Conservation (phyloP, 352 stramenopile species). For the Pythium aphanidermatum region DNA sequence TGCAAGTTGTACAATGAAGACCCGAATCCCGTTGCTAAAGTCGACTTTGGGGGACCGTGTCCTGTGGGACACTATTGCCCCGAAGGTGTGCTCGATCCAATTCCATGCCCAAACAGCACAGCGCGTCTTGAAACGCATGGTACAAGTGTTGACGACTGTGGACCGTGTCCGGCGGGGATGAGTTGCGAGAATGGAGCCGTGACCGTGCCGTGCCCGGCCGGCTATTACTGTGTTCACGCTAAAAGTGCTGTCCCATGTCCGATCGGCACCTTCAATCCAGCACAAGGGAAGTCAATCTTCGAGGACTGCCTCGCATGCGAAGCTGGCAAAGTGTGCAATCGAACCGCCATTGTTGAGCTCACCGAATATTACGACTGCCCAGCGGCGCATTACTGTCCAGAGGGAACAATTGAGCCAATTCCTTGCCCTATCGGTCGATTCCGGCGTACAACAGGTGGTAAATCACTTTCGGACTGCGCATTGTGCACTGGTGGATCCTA, state of each 20-base stretch:
- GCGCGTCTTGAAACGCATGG: slow-evolving; percentile 48
- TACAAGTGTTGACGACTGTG: slow-evolving; percentile 52
- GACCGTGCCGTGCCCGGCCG: slow-evolving; percentile 56
- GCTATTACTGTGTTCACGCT: slow-evolving; percentile 46
- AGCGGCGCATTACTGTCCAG: slow-evolving; percentile 61
- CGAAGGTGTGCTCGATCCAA: slow-evolving; percentile 56
- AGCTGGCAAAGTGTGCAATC: slow-evolving; percentile 69
- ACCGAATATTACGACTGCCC: slow-evolving; percentile 55
- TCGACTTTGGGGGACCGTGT: slow-evolving; percentile 63
- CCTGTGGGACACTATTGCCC: slow-evolving; percentile 73
- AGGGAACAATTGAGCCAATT: slow-evolving; percentile 24
- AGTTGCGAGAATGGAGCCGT: slow-evolving; percentile 73
- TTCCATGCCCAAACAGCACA: slow-evolving; percentile 55
- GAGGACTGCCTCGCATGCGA: slow-evolving; percentile 59
- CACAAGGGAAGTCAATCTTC: slow-evolving; percentile 25
- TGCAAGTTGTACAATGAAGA: slow-evolving; percentile 63
- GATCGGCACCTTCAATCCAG: slow-evolving; percentile 51
- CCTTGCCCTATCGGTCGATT: slow-evolving; percentile 50
- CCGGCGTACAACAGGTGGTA: slow-evolving; percentile 27
- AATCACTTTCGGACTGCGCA: slow-evolving; percentile 32
- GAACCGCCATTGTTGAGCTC: slow-evolving; percentile 50
- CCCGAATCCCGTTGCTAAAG: slow-evolving; percentile 33
- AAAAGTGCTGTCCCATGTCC: slow-evolving; percentile 46
- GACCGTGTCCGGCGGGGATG: slow-evolving; percentile 76
- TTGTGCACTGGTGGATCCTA: slow-evolving; percentile 54